Evolutionary conservation across 257 asterid species (phyloP).

Genomic region (Parsonsia alboflavescens): DNA sequence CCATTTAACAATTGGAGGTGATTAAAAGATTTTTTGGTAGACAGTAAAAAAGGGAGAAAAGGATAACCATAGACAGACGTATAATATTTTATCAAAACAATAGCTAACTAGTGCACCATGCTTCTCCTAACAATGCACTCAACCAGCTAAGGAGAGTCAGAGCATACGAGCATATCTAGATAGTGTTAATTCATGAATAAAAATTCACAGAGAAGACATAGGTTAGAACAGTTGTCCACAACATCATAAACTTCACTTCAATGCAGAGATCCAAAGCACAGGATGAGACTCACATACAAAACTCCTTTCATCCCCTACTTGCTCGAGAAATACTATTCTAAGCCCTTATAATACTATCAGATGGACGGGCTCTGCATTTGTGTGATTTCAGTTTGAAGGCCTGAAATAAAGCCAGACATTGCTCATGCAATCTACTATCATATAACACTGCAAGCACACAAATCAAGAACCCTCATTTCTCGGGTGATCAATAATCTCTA

Average conservation of each 20-base stretch:
- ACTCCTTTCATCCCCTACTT: neutral
- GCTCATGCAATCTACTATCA: neutral
- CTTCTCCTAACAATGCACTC: neutral
- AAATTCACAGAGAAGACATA: neutral
- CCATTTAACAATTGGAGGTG: constrained; percentile 16
- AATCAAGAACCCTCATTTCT: neutral
- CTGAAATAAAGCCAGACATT: neutral
- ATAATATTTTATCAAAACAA: neutral
- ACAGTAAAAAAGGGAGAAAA: neutral
- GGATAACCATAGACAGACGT: neutral
- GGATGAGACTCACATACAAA: neutral
- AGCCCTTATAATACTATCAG: neutral
- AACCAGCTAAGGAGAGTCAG: neutral
- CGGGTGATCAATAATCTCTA: neutral
- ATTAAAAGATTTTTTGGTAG: neutral
- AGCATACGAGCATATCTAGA: neutral
- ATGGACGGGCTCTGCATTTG: neutral
- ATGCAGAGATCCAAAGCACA: neutral
- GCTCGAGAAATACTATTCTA: neutral
- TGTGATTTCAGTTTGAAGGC: neutral
- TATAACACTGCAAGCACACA: neutral
- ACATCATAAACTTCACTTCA: neutral
- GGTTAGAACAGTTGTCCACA: neutral
- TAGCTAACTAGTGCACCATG: neutral
- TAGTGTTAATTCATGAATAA: neutral